Evolutionary conservation across 805 yeast species (phyloP).

Genomic region (Saccharomyces jurei): DNA sequence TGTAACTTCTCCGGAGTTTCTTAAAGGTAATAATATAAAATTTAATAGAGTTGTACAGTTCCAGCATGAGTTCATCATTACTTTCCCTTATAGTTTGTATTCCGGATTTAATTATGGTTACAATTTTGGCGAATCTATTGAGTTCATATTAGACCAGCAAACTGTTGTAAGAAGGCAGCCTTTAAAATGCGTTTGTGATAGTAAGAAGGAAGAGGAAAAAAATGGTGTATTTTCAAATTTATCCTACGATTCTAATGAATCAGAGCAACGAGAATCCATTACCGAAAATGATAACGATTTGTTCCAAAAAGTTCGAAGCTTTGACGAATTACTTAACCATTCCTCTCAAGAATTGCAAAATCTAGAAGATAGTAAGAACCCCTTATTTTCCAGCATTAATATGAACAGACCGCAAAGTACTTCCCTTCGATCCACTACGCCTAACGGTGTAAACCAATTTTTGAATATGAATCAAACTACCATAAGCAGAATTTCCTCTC

Average conservation of each 20-base stretch:
- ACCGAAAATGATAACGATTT: not conserved
- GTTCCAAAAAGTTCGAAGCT: slow-evolving; percentile 12
- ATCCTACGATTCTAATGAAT: not conserved
- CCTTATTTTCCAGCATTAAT: slow-evolving; percentile 3
- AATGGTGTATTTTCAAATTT: not conserved
- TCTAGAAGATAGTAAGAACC: slow-evolving; percentile 16
- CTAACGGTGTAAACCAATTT: slow-evolving; percentile 9
- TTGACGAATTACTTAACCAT: slow-evolving; percentile 22
- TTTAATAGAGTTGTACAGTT: slow-evolving; percentile 62
- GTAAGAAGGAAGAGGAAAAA: not conserved
- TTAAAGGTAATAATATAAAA: slow-evolving; percentile 47
- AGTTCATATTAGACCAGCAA: slow-evolving; percentile 15
- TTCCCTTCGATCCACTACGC: slow-evolving; percentile 20
- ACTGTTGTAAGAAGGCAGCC: not conserved
- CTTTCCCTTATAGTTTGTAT: slow-evolving; percentile 83
- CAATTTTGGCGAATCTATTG: slow-evolving; percentile 79
- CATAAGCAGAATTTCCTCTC: slow-evolving; percentile 20
- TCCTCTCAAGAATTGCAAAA: slow-evolving; percentile 25
- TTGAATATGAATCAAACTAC: slow-evolving; percentile 14
- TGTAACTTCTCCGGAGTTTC: slow-evolving; percentile 56
- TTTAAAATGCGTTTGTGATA: not conserved
- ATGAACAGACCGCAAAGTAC: slow-evolving; percentile 15
- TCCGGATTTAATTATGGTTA: slow-evolving; percentile 81
- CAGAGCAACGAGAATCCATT: not conserved
- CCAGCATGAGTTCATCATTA: slow-evolving; percentile 68